Base-by-base conservation (phyloP, 2,329 filamentous ascomycete genomes). In the Fusarium chuoi region DNA sequence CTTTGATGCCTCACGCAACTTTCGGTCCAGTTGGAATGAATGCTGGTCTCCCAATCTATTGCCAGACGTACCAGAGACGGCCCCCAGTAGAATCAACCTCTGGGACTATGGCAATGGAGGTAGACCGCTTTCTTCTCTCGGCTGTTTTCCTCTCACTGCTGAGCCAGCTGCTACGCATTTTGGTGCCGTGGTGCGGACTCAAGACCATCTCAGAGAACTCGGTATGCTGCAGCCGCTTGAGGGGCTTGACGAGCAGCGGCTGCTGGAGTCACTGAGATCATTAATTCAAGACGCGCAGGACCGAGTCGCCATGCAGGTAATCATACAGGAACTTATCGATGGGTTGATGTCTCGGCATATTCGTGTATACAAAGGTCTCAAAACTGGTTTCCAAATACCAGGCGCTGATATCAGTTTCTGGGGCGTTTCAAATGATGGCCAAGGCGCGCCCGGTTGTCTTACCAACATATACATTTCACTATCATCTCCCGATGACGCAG, bases 141-240 rank as follows among this genome's bases (percentile, higher is more conserved):
- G 72, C 18, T 74, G 72, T 20, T 74, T 66, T 20, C 65, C 65
- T 1, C 20, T 74, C 6, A 71, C 67, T 17, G 59, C 61, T 4
- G 72, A 74, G 36, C 67, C 72, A 15, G 66, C 44, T 6, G 35
- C n/a, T 15, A 44, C 63, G 28, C 70, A 74, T 36, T 74, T 58
- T n/a, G 45, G 68, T n/a, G 67, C 70, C 15, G 54, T 74, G 8
- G 45, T 69, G 11, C 67, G 70, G 18, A 71, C 70, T 3, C 72
- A 74, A 12, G 24, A 28, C 7, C 72, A 74, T 26, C 70, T 74
- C 0, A 68, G 45, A 14, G 33, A 48, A 6, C 54, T 74, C 5
- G 49, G 48, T 15, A 74, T 74, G 72, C 45, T 74, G 20, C 72
- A 74, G 7, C 20, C 30, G 13, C 61, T 74, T 11, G 72, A 74